phyloP scores from a whole-genome alignment of 2,329 filamentous ascomycete genomes.

The Aspergillus candidus region DNA sequence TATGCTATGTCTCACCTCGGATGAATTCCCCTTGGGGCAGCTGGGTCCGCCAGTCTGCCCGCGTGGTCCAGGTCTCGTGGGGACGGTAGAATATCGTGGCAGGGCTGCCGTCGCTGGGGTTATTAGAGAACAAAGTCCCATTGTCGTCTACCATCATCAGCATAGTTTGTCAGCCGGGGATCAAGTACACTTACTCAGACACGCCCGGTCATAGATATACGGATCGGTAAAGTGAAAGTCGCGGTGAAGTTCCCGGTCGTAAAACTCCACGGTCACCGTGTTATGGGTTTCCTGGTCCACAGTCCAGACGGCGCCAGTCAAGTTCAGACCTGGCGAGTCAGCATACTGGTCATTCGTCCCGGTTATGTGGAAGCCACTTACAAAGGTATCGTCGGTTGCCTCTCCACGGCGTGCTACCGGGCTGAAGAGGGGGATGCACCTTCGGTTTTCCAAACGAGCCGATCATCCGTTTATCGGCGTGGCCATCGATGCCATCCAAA shows the following conservation, averaged over 20 bases:
- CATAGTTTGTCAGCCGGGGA: background rate
- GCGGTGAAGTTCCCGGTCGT: slow-evolving; percentile 83
- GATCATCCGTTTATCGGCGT: slow-evolving; percentile 47
- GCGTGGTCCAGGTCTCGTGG: slow-evolving; percentile 91
- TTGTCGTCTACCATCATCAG: slow-evolving; percentile 54
- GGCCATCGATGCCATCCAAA: slow-evolving; percentile 40
- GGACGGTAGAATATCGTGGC: slow-evolving; percentile 93
- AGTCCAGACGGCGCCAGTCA: slow-evolving; percentile 94
- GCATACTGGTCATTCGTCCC: slow-evolving; percentile 6
- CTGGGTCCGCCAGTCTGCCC: slow-evolving; percentile 82
- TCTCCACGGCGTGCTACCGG: slow-evolving; percentile 91
- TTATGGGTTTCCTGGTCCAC: slow-evolving; percentile 90
- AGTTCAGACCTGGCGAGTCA: slow-evolving; percentile 57
- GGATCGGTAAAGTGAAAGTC: slow-evolving; percentile 98
- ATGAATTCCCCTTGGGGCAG: slow-evolving; percentile 84
- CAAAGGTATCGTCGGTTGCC: slow-evolving; percentile 91
- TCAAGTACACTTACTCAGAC: slow-evolving; percentile 54
- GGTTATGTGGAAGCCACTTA: slow-evolving; percentile 18
- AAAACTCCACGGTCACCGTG: slow-evolving; percentile 95
- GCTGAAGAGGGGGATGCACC: slow-evolving; percentile 81
- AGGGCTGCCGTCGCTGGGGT: slow-evolving; percentile 59
- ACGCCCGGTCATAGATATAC: slow-evolving; percentile 93
- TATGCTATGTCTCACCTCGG: slow-evolving; percentile 38
- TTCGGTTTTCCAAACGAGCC: slow-evolving; percentile 53
- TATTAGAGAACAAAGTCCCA: slow-evolving; percentile 79